phyloP scores from a whole-genome alignment of 2,329 filamentous ascomycete genomes.

The Aspergillus sp. region DNA sequence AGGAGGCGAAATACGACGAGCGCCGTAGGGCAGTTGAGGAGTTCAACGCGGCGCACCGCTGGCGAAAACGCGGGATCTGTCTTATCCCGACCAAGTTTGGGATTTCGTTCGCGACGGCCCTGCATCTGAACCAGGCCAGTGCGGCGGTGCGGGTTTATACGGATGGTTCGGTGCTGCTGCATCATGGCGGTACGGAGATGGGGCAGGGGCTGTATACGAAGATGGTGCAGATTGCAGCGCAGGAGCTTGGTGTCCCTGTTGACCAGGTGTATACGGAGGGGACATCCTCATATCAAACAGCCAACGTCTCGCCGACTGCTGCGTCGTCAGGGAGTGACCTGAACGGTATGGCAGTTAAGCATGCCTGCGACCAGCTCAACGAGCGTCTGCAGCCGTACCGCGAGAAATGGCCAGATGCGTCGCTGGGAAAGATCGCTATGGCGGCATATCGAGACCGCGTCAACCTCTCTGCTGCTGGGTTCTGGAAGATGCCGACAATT shows the following conservation, averaged over 20 bases:
- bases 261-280: slow-evolving; percentile 22
- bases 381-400: slow-evolving; percentile 81
- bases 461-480: slow-evolving; percentile 96
- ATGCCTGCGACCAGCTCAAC: slow-evolving; percentile 89
- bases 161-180: slow-evolving; percentile 87
- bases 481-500: slow-evolving; percentile 96
- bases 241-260: slow-evolving; percentile 73
- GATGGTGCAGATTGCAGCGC: slow-evolving; percentile 92
- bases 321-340: slow-evolving; percentile 92
- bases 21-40: slow-evolving; percentile 69
- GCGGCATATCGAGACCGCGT: slow-evolving; percentile 95
- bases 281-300: slow-evolving; percentile 90
- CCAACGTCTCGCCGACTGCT: slow-evolving; percentile 89
- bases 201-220: slow-evolving; percentile 97
- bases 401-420: slow-evolving; percentile 72
- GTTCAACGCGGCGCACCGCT: slow-evolving; percentile 85
- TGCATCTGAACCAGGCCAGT: slow-evolving; percentile 95
- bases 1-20: slow-evolving; percentile 70
- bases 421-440: slow-evolving; percentile 85
- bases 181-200: slow-evolving; percentile 97
- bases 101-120: slow-evolving; percentile 84
- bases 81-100: slow-evolving; percentile 96
- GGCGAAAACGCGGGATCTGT: slow-evolving; percentile 88
- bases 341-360: slow-evolving; percentile 92
- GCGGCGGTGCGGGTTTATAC: slow-evolving; percentile 96